These are phyloP conservation scores for Plasmodium falciparum DNA, from an alignment of 169 alveolate genomes.

Conservation along the genomic window DNA sequence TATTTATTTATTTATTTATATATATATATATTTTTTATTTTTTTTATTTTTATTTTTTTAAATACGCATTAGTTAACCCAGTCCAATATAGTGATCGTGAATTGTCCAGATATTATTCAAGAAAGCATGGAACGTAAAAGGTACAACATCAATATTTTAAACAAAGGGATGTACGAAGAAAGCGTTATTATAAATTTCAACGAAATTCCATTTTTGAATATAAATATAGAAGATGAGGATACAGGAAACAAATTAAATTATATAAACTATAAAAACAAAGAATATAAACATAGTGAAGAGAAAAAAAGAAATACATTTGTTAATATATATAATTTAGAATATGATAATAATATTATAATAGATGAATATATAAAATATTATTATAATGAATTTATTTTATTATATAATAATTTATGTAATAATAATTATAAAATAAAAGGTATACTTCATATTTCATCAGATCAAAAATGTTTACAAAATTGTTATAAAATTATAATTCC, in stretches of 20 bases:
- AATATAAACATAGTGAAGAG: constrained; percentile 24
- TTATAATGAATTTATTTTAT: constrained; percentile 17
- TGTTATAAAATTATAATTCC: constrained; percentile 49
- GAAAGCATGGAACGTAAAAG: constrained; percentile 23
- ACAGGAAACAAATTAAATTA: constrained; percentile 1
- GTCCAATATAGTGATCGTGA: constrained; percentile 2
- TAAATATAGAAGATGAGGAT: neutral
- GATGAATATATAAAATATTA: constrained; percentile 30
- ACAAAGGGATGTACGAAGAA: constrained; percentile 66
- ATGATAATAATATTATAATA: constrained; percentile 44
- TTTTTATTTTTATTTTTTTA: neutral
- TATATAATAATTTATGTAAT: constrained; percentile 22
- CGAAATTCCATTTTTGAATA: constrained; percentile 4
- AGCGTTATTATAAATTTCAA: constrained; percentile 15
- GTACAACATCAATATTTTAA: constrained; percentile 28
- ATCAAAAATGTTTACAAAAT: neutral
- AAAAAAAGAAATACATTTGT: neutral
- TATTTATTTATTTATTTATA: neutral
- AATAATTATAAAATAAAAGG: constrained; percentile 13
- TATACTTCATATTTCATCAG: constrained; percentile 5
- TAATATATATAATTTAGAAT: constrained; percentile 11
- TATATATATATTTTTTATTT: neutral
- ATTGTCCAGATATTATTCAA: constrained; percentile 6
- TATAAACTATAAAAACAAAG: constrained; percentile 22
- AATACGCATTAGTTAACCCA: neutral